Base-by-base conservation (phyloP, 768 basidiomycete genomes). In the Mycena epipterygia region DNA sequence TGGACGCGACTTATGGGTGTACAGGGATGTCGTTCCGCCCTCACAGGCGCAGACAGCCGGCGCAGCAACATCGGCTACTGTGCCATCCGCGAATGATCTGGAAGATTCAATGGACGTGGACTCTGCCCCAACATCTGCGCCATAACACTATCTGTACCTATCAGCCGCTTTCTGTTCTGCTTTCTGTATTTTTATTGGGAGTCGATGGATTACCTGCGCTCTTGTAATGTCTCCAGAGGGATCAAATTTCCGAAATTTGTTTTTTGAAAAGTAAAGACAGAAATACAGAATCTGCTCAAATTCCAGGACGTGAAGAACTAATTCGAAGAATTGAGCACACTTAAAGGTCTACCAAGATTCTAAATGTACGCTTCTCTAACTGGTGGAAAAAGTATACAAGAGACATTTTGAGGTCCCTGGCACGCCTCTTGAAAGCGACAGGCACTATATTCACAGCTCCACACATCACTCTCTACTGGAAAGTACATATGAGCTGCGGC, bases 21-120 rank as follows among this genome's bases (percentile, higher is more conserved):
- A 19, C 56, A 94, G 93, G 93, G 93, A 94, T 76, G 87, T 92
- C 14, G 79, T 84, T 35, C 88, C 89, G 23, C 85, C 89, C 23
- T 83, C 86, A 39, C 79, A 82, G 41, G 83, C 79, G 23, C 79
- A 80, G 21, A 81, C 82, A 2, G 87, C 88, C 1, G 91, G 92
- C 32, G 91, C 91, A 1, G 91, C 90, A 0, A 89, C 88, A 3
- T 93, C 92, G 3, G 92, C 92, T 6, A 88, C 91, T 16, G 92
- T 93, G 3, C 92, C 92, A 4, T 93, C 92, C 2, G 92, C 92
- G 12, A 87, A 93, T 69, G 89, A 91, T 72, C 81, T 92, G 5
- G 89, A 88, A 46, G 83, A 83, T 44, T 51, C 68, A 27, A 70
- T 60, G 62, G 68, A 70, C 1, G 62, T 64, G 23, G 68, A 69